A percentile compares a stretch with the other conserved stretches of the same genome.
phyloP scores from a whole-genome alignment of 768 basidiomycete species.

The Boletus sp. region DNA sequence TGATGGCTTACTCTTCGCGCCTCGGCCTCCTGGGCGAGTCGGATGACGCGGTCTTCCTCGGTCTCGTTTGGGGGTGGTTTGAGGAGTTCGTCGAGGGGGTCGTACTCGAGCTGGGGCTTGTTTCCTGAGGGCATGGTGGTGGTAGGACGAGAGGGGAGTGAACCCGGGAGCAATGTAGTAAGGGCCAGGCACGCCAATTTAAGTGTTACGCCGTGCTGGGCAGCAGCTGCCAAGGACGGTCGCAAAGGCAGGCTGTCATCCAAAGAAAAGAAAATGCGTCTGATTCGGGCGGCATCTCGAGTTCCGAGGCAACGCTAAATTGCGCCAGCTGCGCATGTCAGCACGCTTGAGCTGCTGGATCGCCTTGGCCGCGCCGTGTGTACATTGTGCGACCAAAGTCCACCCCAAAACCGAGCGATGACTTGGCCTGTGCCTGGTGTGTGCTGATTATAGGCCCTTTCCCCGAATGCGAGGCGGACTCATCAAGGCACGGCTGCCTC shows the following conservation, averaged over 20 bases:
- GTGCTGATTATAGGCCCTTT: constrained; percentile 1
- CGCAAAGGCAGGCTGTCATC: background rate
- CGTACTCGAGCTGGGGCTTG: constrained; percentile 29
- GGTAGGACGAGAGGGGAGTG: constrained; percentile 1
- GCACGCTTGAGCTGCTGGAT: background rate
- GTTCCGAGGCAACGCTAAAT: background rate
- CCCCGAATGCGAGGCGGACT: background rate
- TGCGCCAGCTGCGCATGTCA: background rate
- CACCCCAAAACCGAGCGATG: constrained; percentile 3
- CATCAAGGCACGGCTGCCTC: constrained; percentile 7
- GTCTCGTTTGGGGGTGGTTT: constrained; percentile 68
- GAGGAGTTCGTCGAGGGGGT: constrained; percentile 66
- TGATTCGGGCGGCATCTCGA: background rate
- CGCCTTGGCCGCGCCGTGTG: background rate
- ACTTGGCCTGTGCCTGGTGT: constrained; percentile 6
- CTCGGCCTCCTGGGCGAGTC: constrained; percentile 62
- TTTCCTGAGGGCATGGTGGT: constrained; percentile 22
- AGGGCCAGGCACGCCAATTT: constrained; percentile 25
- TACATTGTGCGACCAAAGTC: constrained; percentile 9
- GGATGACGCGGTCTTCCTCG: constrained; percentile 48
- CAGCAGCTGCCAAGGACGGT: background rate
- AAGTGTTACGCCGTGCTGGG: constrained; percentile 6
- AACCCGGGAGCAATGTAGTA: background rate
- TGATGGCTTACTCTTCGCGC: constrained; percentile 60
- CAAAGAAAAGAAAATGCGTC: background rate